Conservation (phyloP, 495 filamentous ascomycete species). For the Daldinia bambusicola region DNA sequence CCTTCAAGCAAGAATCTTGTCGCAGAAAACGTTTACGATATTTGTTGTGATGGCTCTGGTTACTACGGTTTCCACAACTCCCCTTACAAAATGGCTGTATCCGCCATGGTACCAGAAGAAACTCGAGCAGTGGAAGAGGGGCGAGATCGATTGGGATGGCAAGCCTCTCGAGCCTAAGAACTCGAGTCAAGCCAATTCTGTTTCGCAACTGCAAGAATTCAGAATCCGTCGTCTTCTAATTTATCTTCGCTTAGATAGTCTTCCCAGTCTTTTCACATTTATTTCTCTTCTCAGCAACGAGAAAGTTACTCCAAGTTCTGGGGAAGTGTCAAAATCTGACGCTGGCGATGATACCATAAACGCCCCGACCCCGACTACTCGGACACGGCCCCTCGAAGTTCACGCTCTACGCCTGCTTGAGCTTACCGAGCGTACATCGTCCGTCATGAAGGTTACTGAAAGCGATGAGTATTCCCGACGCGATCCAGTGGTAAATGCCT, state of each 20-base stretch:
- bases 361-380: slow-evolving; percentile 36
- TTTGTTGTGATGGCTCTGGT: slow-evolving; percentile 98
- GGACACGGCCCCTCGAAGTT: slow-evolving; percentile 73
- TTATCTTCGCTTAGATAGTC: slow-evolving; percentile 85
- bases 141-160: slow-evolving; percentile 94
- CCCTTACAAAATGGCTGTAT: slow-evolving; percentile 79
- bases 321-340: slow-evolving; percentile 43
- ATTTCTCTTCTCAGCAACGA: slow-evolving; percentile 77
- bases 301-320: slow-evolving; percentile 24
- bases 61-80: slow-evolving; percentile 92
- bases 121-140: slow-evolving; percentile 86
- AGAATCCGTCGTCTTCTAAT: slow-evolving; percentile 61
- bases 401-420: slow-evolving; percentile 88
- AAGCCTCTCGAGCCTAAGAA: slow-evolving; percentile 60
- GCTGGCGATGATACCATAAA: slow-evolving; percentile 35
- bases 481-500: slow-evolving; percentile 93
- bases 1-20: slow-evolving; percentile 89
- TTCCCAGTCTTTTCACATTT: slow-evolving; percentile 87
- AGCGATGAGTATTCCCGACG: slow-evolving; percentile 76
- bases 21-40: slow-evolving; percentile 89
- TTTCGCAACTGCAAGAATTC: slow-evolving; percentile 57
- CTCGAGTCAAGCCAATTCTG: slow-evolving; percentile 52
- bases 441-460: slow-evolving; percentile 93
- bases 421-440: slow-evolving; percentile 90
- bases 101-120: slow-evolving; percentile 92